Conservation (phyloP, 441 rosid species). For the Adansonia gregorii region DNA sequence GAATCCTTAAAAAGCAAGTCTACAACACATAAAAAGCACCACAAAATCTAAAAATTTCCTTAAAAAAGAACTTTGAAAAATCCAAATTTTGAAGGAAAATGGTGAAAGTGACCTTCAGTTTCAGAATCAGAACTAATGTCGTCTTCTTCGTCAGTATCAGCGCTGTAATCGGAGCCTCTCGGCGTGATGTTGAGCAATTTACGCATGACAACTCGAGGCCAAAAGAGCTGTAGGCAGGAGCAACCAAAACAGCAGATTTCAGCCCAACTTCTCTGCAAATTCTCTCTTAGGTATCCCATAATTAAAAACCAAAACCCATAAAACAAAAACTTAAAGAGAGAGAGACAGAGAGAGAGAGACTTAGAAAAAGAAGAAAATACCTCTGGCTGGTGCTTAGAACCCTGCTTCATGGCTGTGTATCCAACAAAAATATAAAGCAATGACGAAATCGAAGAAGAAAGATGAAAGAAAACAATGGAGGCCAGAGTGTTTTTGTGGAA, state of each 20-base stretch:
- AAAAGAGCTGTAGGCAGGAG: slow-evolving; percentile 73
- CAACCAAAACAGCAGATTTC: slow-evolving; percentile 77
- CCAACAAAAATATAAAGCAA: slow-evolving; percentile 1
- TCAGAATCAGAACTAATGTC: slow-evolving; percentile 41
- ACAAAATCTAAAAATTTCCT: neutral
- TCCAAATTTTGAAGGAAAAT: neutral
- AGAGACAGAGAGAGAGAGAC: neutral
- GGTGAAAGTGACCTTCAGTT: slow-evolving; percentile 37
- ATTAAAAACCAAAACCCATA: neutral
- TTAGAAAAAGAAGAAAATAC: slow-evolving; percentile 15
- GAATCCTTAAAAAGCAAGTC: neutral
- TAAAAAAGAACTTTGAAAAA: slow-evolving; percentile 3
- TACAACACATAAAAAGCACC: neutral
- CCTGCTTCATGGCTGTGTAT: slow-evolving; percentile 36
- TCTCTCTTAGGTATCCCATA: slow-evolving; percentile 29
- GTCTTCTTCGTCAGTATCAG: slow-evolving; percentile 66
- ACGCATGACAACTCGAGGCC: slow-evolving; percentile 77
- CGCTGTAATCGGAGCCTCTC: slow-evolving; percentile 75
- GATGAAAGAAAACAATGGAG: neutral
- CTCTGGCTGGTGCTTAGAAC: slow-evolving; percentile 36
- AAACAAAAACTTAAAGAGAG: slow-evolving; percentile 1
- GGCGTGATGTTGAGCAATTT: slow-evolving; percentile 76
- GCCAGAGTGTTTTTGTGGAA: neutral
- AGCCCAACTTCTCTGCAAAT: slow-evolving; percentile 71
- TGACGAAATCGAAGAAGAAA: neutral